A percentile compares a stretch with the other conserved stretches of the same genome.
phyloP scores from a whole-genome alignment of 2,329 filamentous ascomycete species.

The Pyrenophora graminea region DNA sequence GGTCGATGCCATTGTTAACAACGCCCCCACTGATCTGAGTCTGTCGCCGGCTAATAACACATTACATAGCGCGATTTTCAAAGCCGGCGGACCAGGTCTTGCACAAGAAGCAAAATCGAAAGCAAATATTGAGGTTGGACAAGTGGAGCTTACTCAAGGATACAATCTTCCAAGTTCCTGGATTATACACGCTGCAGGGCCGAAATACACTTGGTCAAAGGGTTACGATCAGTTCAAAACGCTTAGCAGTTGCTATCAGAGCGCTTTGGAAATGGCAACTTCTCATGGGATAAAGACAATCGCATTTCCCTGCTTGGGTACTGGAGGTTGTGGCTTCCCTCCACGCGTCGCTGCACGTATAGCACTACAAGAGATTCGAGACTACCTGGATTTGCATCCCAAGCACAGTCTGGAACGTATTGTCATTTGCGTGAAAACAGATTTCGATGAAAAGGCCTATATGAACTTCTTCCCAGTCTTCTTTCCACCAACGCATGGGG shows the following conservation, averaged over 20 bases:
- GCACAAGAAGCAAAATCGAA: constrained; percentile 23
- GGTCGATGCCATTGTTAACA: constrained; percentile 44
- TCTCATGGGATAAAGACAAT: constrained; percentile 32
- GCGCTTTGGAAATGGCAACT: constrained; percentile 28
- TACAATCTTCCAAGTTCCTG: constrained; percentile 34
- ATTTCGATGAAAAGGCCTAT: constrained; percentile 35
- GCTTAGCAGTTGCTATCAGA: constrained; percentile 40
- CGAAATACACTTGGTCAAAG: constrained; percentile 26
- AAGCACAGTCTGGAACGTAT: constrained; percentile 32
- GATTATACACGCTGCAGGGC: constrained; percentile 40
- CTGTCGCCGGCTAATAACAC: constrained; percentile 14
- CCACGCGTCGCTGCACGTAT: constrained; percentile 36
- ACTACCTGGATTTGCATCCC: constrained; percentile 35
- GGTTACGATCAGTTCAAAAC: constrained; percentile 31
- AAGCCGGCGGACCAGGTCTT: constrained; percentile 35
- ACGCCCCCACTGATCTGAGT: constrained; percentile 25
- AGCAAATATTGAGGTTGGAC: constrained; percentile 24
- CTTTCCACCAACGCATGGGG: constrained; percentile 40
- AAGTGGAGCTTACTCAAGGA: constrained; percentile 33
- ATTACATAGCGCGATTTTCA: constrained; percentile 33
- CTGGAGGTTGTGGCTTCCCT: constrained; percentile 40
- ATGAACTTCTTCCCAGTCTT: constrained; percentile 36
- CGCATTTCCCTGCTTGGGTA: constrained; percentile 41
- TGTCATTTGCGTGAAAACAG: constrained; percentile 36
- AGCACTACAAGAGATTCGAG: constrained; percentile 39